Evolutionary conservation across 192 early-diverging fungal species (phyloP).

Genomic region (Entrophospora sp.): DNA sequence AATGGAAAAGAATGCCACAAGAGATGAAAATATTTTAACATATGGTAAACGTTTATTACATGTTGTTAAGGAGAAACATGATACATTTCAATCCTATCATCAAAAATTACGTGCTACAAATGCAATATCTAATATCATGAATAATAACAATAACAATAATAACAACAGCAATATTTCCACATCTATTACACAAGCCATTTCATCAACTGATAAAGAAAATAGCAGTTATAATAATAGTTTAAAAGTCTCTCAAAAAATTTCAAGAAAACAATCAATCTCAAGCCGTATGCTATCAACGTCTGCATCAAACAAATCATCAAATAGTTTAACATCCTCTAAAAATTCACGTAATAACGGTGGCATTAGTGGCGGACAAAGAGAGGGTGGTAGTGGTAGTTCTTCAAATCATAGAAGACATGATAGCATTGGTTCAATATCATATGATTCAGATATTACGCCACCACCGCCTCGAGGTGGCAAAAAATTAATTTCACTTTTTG

Average conservation of each 20-base stretch:
- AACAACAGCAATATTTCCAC: too few relatives aligned
- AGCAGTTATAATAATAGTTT: too few relatives aligned
- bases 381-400: too few relatives aligned
- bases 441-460: not conserved
- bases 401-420: slow-evolving; percentile 34
- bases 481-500: slow-evolving; percentile 65
- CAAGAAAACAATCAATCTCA: not conserved
- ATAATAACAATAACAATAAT: too few relatives aligned
- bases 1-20: slow-evolving; percentile 5
- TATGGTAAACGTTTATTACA: slow-evolving; percentile 31
- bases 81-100: not conserved
- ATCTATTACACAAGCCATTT: too few relatives aligned
- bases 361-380: too few relatives aligned
- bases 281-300: not conserved
- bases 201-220: too few relatives aligned
- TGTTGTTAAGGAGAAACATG: slow-evolving; percentile 20
- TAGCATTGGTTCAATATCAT: slow-evolving; percentile 26
- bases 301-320: too few relatives aligned
- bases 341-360: too few relatives aligned
- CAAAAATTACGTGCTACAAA: slow-evolving; percentile 1
- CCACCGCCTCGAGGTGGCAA: slow-evolving; percentile 32
- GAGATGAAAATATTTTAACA: slow-evolving; percentile 27
- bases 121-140: not conserved
- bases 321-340: too few relatives aligned
- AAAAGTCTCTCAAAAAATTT: too few relatives aligned